phyloP scores from a whole-genome alignment of 371 early-diverging fungal genomes.

The Mucor lusitanicus region DNA sequence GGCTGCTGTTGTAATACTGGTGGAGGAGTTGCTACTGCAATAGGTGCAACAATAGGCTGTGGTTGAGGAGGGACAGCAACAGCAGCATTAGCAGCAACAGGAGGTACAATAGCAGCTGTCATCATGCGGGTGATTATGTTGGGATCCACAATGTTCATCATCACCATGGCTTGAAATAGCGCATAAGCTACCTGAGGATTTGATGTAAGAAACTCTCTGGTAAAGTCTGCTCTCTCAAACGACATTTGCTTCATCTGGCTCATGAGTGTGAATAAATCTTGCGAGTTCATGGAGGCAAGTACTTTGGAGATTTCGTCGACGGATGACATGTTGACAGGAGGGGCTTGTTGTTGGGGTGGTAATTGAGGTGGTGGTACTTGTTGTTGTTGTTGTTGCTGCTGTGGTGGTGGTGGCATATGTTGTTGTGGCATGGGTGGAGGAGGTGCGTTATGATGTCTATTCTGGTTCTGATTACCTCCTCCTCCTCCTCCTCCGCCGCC shows the following conservation, averaged over 20 bases:
- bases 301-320: conserved; percentile 65
- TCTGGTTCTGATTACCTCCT: conserved; percentile 1
- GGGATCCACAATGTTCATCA: conserved; percentile 85
- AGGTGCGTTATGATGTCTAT: conserved; percentile 17
- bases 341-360: conserved; percentile 1
- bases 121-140: conserved; percentile 63
- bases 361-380: conserved; percentile 32
- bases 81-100: neutral
- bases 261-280: conserved; percentile 74
- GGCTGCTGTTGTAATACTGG: conserved; percentile 9
- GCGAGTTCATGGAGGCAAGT: conserved; percentile 68
- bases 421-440: conserved; percentile 13
- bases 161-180: conserved; percentile 82
- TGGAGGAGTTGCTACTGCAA: conserved; percentile 22
- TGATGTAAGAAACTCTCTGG: conserved; percentile 63
- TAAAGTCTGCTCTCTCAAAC: conserved; percentile 69
- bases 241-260: conserved; percentile 74
- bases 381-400: conserved; percentile 20
- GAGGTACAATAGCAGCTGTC: conserved; percentile 23
- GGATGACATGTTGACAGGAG: conserved; percentile 26
- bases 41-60: conserved; percentile 23
- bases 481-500: too few relatives aligned
- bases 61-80: neutral
- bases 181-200: conserved; percentile 90
- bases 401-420: conserved; percentile 11